A percentile compares a stretch with the other conserved stretches of the same genome.
phyloP scores from a whole-genome alignment of 225 moss, liverwort and hornwort genomes.

The Asterella californica region DNA sequence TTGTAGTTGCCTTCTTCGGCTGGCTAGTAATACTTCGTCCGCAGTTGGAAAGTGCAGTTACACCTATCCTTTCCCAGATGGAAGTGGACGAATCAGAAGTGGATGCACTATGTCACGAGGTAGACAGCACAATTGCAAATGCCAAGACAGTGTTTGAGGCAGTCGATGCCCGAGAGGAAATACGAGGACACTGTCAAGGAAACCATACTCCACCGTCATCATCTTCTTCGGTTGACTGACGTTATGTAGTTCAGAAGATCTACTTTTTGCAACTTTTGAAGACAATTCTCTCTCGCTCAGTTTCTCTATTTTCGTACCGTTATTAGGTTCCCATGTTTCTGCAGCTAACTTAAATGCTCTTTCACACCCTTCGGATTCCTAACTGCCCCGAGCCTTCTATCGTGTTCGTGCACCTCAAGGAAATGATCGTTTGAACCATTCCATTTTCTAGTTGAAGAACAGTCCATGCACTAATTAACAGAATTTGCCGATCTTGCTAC shows the following conservation, averaged over 20 bases:
- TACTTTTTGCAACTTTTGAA: not conserved
- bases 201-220: not conserved
- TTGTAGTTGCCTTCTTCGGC: not conserved
- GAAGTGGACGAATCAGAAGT: constrained; percentile 33
- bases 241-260: constrained; percentile 31
- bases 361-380: no score
- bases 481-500: not conserved
- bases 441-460: no score
- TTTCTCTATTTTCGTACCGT: no score
- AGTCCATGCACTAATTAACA: no score
- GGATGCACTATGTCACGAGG: constrained; percentile 35
- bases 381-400: no score
- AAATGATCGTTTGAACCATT: no score
- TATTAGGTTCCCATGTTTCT: no score
- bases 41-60: constrained; percentile 31
- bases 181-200: not conserved
- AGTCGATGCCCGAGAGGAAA: constrained; percentile 14
- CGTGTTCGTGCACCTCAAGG: no score
- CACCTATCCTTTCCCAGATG: constrained; percentile 26
- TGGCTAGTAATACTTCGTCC: not conserved
- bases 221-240: constrained; percentile 20
- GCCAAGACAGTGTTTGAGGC: constrained; percentile 32
- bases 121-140: constrained; percentile 29
- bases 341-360: no score
- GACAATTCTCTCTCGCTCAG: not conserved